Percentiles rank a stretch among this genome's conserved stretches.
Conservation (phyloP, 169 alveolate genomes). For the Plasmodium blacklocki region DNA sequence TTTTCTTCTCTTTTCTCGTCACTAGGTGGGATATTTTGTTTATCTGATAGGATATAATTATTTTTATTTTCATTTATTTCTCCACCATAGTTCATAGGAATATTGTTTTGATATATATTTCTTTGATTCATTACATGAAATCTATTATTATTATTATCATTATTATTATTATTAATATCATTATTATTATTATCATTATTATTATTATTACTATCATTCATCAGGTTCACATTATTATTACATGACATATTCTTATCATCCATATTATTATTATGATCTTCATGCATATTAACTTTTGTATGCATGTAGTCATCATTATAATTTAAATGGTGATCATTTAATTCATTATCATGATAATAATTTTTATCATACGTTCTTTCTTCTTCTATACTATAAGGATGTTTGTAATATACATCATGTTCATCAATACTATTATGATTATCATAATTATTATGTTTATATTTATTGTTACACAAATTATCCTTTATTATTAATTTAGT, state of each 20-base stretch:
- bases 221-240: not conserved
- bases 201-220: not conserved
- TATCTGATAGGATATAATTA: not conserved
- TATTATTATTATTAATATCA: not conserved
- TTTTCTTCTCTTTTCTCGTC: conserved; percentile 4
- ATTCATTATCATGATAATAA: conserved; percentile 6
- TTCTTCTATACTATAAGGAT: not conserved
- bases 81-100: not conserved
- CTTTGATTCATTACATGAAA: not conserved
- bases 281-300: not conserved
- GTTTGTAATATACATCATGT: not conserved
- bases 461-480: not conserved
- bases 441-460: not conserved
- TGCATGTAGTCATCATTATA: not conserved
- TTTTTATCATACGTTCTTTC: conserved; percentile 10
- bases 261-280: not conserved
- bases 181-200: not conserved
- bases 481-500: conserved; percentile 5
- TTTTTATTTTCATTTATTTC: not conserved
- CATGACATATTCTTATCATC: not conserved
- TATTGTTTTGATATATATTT: not conserved
- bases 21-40: not conserved
- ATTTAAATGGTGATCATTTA: not conserved
- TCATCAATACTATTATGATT: not conserved
- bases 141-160: not conserved